Evolutionary conservation across 129 eudicot genomes (phyloP), one percentile per base, ranked within the genome.

Genomic region (Centrapalus pauciflorus): DNA sequence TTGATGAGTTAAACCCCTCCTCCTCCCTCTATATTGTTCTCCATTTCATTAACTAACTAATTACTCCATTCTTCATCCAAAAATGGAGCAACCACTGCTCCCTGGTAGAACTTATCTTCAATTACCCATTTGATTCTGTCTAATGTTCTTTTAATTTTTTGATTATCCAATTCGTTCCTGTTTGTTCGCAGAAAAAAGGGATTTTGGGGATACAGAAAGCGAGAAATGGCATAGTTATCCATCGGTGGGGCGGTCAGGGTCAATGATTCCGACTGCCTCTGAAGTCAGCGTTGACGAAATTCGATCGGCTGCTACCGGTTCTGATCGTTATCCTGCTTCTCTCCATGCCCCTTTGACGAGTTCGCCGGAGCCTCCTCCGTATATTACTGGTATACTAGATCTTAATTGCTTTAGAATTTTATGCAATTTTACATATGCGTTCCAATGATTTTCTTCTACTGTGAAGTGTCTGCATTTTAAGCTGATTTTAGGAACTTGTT

Each of bases 281-380:
- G 85, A 83, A 61, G 90, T 92, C 60, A 92, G 85, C 80, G 91
- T 85, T 32, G 95, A 85, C 29, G 98, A 92, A 67, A 92, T 92
- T 50, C 89, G 96, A 59, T 85, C 89, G 4, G 96, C 96, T 20
- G 75, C 96, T 3, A 60, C 94, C 13, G 67, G 48, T 27, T 82
- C 87, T 1, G 83, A 78, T 27, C 75, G 57, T 0, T 92, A 88
- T 48, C 89, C 96, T 21, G 80, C 98, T 11, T 85, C 95, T 48
- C 91, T 92, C 5, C 98, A 92, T 74, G 96, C 87, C 46, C 87
- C 98, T 11, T 69, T 92, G 72, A 74, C 85, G 61, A 77, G 77
- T 60, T 81, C 98, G 2, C 88, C 98, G 0, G 75, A 80, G 3
- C 80, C 79, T 19, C 79, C 74, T 33, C 79, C 89, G 7, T 76